Evolutionary conservation across 768 basidiomycete species (phyloP), one percentile per base, ranked within the genome.

Genomic region (Hericium erinaceus): DNA sequence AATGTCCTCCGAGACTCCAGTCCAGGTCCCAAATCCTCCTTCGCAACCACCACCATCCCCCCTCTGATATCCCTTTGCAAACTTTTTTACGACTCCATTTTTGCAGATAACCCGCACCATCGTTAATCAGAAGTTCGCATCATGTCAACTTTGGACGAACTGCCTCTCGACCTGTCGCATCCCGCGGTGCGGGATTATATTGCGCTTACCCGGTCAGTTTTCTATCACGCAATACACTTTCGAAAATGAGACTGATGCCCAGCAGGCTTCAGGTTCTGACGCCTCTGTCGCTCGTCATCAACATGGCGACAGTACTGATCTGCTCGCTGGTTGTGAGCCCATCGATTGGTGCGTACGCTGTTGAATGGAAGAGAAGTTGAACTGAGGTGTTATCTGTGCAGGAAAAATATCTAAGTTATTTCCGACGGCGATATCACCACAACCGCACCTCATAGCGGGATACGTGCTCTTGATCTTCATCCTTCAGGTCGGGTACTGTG

Each of bases 191-290:
- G 75, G 40, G 82, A 89, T 2, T 87, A 84, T 66, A 73, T 89
- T 41, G 70, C 84, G 2, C 83, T 90, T 10, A 73, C 85, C 8
- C 72, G 88, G 74, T 79, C 8, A 33, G 73, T 68, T 33, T 13
- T 4, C 2, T 12, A 2, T 54, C 1, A 52, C 0, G 15, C 3
- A 26, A 39, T 40, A 3, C 2, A 46, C 38, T 54, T 10, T 26
- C 11, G 3, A 39, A 40, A 58, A 48, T 20, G 37, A 7, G 20
- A 18, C 44, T 46, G 44, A 46, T 46, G 44, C 44, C 7, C 10
- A 10, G n/a, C 59, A 80, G 88, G 50, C 78, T 97, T 4, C 93
- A 97, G 68, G 89, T 95, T 20, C 73, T 94, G 49, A 92, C 92
- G 0, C 93, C 93, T 0, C 74, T 95, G 1, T 87, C 89, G 1